Conservation (phyloP, 805 yeast genomes). For the Komagataella populi region DNA sequence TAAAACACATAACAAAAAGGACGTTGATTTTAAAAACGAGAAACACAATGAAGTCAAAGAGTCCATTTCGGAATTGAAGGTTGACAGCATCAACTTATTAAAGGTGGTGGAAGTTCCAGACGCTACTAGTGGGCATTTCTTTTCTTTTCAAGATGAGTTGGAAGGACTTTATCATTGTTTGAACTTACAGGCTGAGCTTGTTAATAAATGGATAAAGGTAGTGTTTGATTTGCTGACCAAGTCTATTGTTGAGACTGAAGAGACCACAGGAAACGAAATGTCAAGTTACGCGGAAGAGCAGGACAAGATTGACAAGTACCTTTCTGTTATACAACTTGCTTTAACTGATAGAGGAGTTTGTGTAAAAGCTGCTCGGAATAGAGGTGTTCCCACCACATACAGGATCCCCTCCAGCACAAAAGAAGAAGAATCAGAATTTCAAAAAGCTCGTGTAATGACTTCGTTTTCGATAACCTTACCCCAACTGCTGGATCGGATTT, state of each 20-base stretch:
- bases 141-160: background rate
- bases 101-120: background rate
- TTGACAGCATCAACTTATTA: background rate
- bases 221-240: conserved; percentile 30
- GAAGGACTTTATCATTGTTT: background rate
- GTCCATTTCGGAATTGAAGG: background rate
- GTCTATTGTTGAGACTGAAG: conserved; percentile 17
- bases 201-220: conserved; percentile 41
- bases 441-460: background rate
- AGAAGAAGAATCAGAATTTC: conserved; percentile 1
- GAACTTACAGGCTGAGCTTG: conserved; percentile 33
- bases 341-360: conserved; percentile 29
- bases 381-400: conserved; percentile 1
- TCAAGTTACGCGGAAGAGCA: conserved; percentile 62
- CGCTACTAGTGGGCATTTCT: background rate
- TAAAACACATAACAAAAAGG: background rate
- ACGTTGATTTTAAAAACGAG: background rate
- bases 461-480: background rate
- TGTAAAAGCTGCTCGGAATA: conserved; percentile 15
- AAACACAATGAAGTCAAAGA: background rate
- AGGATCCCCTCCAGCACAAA: conserved; percentile 7
- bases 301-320: conserved; percentile 47
- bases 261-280: conserved; percentile 61
- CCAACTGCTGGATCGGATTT: background rate
- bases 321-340: conserved; percentile 37